These are phyloP conservation scores for Paratinospora sagittata DNA, from an alignment of 164 flowering plant species.

Conservation along the genomic window DNA sequence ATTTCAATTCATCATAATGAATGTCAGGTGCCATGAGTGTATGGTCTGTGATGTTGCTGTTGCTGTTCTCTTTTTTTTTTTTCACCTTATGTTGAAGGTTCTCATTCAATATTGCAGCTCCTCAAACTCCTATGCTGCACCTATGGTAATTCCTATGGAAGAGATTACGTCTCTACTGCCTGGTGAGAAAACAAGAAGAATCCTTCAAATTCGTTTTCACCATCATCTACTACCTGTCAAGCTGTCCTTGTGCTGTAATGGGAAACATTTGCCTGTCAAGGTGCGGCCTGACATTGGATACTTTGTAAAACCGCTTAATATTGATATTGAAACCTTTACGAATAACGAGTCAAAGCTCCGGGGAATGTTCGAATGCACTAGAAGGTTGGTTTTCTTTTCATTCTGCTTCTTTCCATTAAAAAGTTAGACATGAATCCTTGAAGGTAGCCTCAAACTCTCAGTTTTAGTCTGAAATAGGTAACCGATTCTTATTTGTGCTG, in stretches of 20 bases:
- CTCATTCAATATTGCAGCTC: conserved; percentile 36
- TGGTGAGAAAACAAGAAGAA: conserved; percentile 45
- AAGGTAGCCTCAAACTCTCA: not conserved
- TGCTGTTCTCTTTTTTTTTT: not conserved
- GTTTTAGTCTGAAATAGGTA: not conserved
- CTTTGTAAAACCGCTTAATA: conserved; percentile 73
- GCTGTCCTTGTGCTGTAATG: conserved; percentile 52
- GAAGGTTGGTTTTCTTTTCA: conserved; percentile 46
- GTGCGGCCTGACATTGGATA: conserved; percentile 93
- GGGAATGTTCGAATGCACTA: conserved; percentile 83
- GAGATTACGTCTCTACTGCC: conserved; percentile 61
- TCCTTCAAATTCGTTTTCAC: conserved; percentile 63
- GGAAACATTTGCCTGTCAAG: conserved; percentile 56
- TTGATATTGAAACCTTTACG: conserved; percentile 48
- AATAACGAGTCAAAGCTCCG: conserved; percentile 65
- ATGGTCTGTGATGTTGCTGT: not conserved
- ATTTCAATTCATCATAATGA: not conserved
- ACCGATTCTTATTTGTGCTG: not conserved
- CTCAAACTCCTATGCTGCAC: conserved; percentile 32
- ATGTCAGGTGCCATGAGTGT: not conserved
- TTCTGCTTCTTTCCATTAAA: not conserved
- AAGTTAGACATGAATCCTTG: not conserved
- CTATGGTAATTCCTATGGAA: conserved; percentile 58
- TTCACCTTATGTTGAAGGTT: conserved; percentile 3
- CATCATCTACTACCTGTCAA: conserved; percentile 90